phyloP scores from a whole-genome alignment of 306 rosid species.

The Neltuma alba region DNA sequence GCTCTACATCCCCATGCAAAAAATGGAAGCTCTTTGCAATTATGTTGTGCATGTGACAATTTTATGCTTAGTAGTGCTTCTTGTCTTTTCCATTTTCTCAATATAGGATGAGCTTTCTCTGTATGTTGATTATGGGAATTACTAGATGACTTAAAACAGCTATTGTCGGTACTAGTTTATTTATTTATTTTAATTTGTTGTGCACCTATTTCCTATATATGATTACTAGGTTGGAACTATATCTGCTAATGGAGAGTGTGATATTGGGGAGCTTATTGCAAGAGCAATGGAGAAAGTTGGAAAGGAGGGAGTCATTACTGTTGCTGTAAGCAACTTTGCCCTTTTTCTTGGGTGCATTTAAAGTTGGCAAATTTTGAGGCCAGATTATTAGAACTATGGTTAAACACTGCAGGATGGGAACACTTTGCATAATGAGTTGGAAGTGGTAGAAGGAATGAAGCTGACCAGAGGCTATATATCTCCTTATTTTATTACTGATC shows the following conservation, averaged over 20 bases:
- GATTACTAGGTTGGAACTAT: slow-evolving; percentile 81
- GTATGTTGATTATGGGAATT: too few relatives aligned
- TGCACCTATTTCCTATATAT: slow-evolving; percentile 18
- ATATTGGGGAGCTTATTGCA: slow-evolving; percentile 89
- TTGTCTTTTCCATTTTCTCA: background rate
- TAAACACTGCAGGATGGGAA: slow-evolving; percentile 77
- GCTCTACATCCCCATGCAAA: background rate
- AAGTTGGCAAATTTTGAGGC: slow-evolving; percentile 8
- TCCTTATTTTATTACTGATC: slow-evolving; percentile 89
- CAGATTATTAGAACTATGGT: slow-evolving; percentile 28
- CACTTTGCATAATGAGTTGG: slow-evolving; percentile 90
- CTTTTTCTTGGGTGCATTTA: slow-evolving; percentile 27
- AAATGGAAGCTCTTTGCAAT: background rate
- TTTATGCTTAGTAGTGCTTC: background rate
- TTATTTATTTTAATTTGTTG: background rate
- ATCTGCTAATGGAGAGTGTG: slow-evolving; percentile 93
- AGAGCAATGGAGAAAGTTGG: slow-evolving; percentile 99
- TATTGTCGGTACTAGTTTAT: background rate
- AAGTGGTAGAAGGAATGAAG: slow-evolving; percentile 99
- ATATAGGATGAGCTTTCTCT: background rate
- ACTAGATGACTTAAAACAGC: background rate
- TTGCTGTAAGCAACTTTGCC: slow-evolving; percentile 58
- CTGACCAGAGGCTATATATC: slow-evolving; percentile 82
- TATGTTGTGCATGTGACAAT: background rate
- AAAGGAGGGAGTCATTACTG: slow-evolving; percentile 94